Conservation (phyloP, 345 rosid genomes). For the Hirschfeldia incana region DNA sequence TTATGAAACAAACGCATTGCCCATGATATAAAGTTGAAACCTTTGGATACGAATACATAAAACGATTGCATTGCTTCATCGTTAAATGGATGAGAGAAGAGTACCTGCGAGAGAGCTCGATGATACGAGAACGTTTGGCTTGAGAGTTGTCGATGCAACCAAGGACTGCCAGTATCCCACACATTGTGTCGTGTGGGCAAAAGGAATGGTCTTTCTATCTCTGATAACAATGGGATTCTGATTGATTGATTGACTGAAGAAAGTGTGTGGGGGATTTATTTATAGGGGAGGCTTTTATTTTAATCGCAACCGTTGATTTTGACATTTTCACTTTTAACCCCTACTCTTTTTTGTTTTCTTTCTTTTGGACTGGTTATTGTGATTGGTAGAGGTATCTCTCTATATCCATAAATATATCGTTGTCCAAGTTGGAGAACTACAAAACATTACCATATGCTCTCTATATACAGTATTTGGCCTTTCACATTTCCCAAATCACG, state of each 20-base stretch:
- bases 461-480: conserved; percentile 13
- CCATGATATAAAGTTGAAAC: not conserved
- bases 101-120: conserved; percentile 78
- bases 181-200: conserved; percentile 49
- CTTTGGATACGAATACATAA: not conserved
- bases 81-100: not conserved
- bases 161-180: conserved; percentile 82
- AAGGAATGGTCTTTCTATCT: not conserved
- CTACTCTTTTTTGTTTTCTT: not conserved
- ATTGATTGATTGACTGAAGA: conserved; percentile 12
- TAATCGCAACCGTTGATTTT: conserved; percentile 46
- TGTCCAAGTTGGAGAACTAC: conserved; percentile 6
- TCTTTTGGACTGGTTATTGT: not conserved
- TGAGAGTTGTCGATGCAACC: conserved; percentile 76
- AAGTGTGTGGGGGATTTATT: not conserved
- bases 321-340: conserved; percentile 10
- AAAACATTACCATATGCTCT: not conserved
- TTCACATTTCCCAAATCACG: not conserved
- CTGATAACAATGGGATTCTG: not conserved
- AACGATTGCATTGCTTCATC: not conserved
- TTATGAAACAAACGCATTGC: conserved; percentile 6
- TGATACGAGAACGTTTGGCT: conserved; percentile 79
- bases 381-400: conserved; percentile 7
- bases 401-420: no score
- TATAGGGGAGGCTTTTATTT: conserved; percentile 32